Evolutionary conservation across 2,329 filamentous ascomycete genomes (phyloP).

Genomic region (Penicillium sp.): DNA sequence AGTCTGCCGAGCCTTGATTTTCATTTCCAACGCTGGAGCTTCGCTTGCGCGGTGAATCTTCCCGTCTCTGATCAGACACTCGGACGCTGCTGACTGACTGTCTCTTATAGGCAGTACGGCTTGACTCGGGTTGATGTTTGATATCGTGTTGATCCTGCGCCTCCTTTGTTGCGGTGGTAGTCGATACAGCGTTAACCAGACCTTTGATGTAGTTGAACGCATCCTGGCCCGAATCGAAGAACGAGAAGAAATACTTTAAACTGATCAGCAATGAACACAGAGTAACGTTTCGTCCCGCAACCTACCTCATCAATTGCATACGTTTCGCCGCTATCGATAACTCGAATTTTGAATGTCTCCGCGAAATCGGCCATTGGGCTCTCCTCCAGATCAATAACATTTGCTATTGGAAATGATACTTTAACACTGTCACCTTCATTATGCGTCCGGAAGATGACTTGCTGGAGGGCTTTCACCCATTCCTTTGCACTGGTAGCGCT

Average conservation of each 20-base stretch:
- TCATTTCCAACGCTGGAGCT: conserved; percentile 57
- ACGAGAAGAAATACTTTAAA: conserved; percentile 85
- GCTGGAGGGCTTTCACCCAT: conserved; percentile 89
- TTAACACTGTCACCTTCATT: conserved; percentile 97
- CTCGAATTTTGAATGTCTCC: conserved; percentile 84
- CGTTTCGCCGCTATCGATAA: conserved; percentile 87
- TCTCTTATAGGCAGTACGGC: conserved; percentile 13
- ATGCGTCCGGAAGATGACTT: conserved; percentile 88
- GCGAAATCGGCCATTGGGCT: conserved; percentile 83
- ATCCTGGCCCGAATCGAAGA: conserved; percentile 77
- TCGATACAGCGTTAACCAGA: conserved; percentile 58
- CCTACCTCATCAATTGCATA: conserved; percentile 85
- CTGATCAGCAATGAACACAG: conserved; percentile 11
- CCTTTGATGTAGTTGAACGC: conserved; percentile 69
- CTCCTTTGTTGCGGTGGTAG: conserved; percentile 35
- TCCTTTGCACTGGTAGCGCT: conserved; percentile 81
- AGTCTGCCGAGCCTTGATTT: conserved; percentile 60
- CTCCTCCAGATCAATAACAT: conserved; percentile 86
- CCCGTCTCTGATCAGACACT: conserved; percentile 6
- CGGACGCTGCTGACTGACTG: conserved; percentile 19
- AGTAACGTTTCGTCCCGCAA: neutral
- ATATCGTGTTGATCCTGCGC: conserved; percentile 10
- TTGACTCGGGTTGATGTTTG: conserved; percentile 15
- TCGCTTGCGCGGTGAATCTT: conserved; percentile 34
- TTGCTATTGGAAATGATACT: conserved; percentile 79